phyloP scores from a whole-genome alignment of 2,329 filamentous ascomycete species.

The Fusarium verticillioides region DNA sequence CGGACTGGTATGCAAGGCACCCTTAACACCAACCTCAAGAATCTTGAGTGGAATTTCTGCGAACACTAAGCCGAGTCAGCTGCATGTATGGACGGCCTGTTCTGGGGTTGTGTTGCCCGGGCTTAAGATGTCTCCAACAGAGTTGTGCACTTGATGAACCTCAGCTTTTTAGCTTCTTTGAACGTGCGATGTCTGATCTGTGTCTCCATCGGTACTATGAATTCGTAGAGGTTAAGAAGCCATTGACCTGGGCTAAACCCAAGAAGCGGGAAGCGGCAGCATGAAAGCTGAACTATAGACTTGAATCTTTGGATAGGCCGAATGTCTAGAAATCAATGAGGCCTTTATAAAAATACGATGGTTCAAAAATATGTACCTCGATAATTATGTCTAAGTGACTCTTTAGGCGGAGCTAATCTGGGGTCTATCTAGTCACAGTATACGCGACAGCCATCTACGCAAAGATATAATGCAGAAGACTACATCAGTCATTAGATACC shows the following conservation, averaged over 20 bases:
- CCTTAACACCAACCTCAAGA: not conserved
- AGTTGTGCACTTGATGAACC: not conserved
- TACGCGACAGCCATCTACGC: not conserved
- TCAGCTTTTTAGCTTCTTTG: not conserved
- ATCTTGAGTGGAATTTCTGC: slow-evolving; percentile 31
- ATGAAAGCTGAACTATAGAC: not conserved
- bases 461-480: not conserved
- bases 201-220: not conserved
- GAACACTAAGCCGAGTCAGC: slow-evolving; percentile 18
- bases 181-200: not conserved
- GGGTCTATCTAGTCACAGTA: not conserved
- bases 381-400: too few species aligned
- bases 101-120: not conserved
- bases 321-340: too few species aligned
- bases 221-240: not conserved
- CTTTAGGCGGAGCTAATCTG: not conserved
- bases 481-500: not conserved
- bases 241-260: too few species aligned
- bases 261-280: not conserved
- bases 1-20: slow-evolving; percentile 10
- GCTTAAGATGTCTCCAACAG: not conserved
- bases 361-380: not conserved
- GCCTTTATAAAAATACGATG: too few species aligned
- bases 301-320: not conserved
- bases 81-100: not conserved